Base-by-base conservation (phyloP, 495 filamentous ascomycete genomes). In the Penicillium ochrochloron region DNA sequence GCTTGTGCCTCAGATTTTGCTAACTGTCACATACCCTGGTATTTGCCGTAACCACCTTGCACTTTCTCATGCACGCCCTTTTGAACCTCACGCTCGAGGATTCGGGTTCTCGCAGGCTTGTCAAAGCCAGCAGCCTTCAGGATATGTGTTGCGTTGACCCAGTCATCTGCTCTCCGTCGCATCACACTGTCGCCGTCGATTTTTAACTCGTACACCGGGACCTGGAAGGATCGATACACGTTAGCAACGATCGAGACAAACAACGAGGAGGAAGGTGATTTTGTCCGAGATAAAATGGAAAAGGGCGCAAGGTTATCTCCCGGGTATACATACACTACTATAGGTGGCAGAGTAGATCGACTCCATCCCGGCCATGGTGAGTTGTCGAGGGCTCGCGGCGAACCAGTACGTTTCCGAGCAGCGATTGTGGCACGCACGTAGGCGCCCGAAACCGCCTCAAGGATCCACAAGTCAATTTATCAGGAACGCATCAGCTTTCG, bases 41-140 rank as follows among this genome's bases (percentile, higher is more conserved):
- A 99, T 86, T 98, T 99, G 59, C 95, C 95, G 76, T 98, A 99
- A 25, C 95, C 95, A 64, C 95, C 95, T 71, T 99, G 95, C 3
- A 99, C 91, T 78, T 99, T 99, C 77, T 98, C 94, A 77, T 99
- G 95, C 10, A 89, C 82, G 11, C 94, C 94, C 75, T 97, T 96
- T 74, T 99, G 95, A 1, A 99, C 94, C 67, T 99, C 96, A 53
- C 96, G 86, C 80, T 99, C 95, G 17, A 99, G 85, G 60, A 99
- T 97, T 63, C 95, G 82, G 33, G 95, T 99, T 69, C 95, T 84
- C 14, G 94, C 91, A 8, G 95, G 94, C 78, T 99, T 99, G 69
- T 92, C 90, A 66, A 87, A 90, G 44, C 87, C 88, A 53, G 90
- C 90, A 21, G 90, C 91, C 75, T 98, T 98, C 34, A 97, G 83